Evolutionary conservation across 805 yeast genomes (phyloP).

Genomic region (Barnettozyma wickerhamii): DNA sequence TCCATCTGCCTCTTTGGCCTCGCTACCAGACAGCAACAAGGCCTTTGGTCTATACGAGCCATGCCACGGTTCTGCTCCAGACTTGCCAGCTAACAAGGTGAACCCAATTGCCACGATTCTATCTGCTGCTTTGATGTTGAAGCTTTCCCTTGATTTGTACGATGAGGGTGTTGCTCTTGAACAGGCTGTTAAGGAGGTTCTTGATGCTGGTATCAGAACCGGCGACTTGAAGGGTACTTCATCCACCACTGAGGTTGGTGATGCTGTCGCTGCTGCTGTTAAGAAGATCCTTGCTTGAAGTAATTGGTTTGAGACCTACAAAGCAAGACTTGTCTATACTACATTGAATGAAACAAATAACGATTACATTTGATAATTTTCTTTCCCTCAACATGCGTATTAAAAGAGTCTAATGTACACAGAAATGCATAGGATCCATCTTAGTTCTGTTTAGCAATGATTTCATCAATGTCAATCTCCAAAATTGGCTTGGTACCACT

Average conservation of each 20-base stretch:
- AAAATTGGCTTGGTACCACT: conserved; percentile 61
- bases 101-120: conserved; percentile 94
- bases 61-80: conserved; percentile 98
- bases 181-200: conserved; percentile 76
- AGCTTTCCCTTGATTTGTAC: conserved; percentile 76
- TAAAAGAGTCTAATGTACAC: background rate
- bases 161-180: conserved; percentile 88
- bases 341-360: no score
- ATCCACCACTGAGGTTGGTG: conserved; percentile 88
- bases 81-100: conserved; percentile 79
- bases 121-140: conserved; percentile 96
- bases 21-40: conserved; percentile 90
- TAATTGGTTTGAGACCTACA: background rate
- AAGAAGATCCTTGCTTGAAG: conserved; percentile 41
- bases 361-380: no score
- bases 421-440: background rate
- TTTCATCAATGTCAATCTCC: conserved; percentile 69
- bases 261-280: conserved; percentile 79
- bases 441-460: conserved; percentile 63
- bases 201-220: conserved; percentile 83
- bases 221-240: conserved; percentile 87
- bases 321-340: no score
- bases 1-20: conserved; percentile 92
- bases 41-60: conserved; percentile 98
- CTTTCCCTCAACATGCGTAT: no score